Base-by-base conservation (phyloP, 345 rosid species). In the Rhodamnia rubescens region DNA sequence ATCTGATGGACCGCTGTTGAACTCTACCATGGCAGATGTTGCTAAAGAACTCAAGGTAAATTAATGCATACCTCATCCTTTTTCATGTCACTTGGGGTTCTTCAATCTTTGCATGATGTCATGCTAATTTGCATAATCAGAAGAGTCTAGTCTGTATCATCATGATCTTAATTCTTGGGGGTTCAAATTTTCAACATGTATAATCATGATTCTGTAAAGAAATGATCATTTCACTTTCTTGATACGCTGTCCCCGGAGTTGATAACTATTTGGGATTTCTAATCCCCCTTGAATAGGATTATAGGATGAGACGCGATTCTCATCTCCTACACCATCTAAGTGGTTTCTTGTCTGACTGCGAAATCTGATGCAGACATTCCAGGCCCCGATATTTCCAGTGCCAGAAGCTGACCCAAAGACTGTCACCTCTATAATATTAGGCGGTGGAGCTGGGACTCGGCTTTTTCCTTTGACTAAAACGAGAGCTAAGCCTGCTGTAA, bases 381-480 rank as follows among this genome's bases (percentile, higher is more conserved):
- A 83, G 86, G 89, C 88, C n/a, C 89, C 89, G 47, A 64, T 86
- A 69, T 85, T 89, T 84, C 85, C 84, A 69, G 89, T 85, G 88
- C 88, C 88, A 83, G 91, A 90, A 87, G 96, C 94, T 55, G 94
- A 95, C 85, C 99, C 98, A 4, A 93, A 91, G 89, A 93, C 90
- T 74, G 92, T 94, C 16, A 95, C 97, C 58, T 91, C 98, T 59
- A 93, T 96, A 88, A 93, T 96, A 88, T 88, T 96, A 87, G 96
- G 99, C 69, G 98, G 99, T 83, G 97, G 99, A 83, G 95, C 96
- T 53, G 99, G 98, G 55, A 93, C 96, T 83, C 91, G 94, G 29
- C 95, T 95, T 55, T 93, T 93, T 87, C 99, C 99, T 74, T 95
- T 95, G 52, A 96, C 99, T 42, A 85, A 86, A 85, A 89, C 86